phyloP scores from a whole-genome alignment of 176 grass and related monocot genomes.

The Eleusine coracana region DNA sequence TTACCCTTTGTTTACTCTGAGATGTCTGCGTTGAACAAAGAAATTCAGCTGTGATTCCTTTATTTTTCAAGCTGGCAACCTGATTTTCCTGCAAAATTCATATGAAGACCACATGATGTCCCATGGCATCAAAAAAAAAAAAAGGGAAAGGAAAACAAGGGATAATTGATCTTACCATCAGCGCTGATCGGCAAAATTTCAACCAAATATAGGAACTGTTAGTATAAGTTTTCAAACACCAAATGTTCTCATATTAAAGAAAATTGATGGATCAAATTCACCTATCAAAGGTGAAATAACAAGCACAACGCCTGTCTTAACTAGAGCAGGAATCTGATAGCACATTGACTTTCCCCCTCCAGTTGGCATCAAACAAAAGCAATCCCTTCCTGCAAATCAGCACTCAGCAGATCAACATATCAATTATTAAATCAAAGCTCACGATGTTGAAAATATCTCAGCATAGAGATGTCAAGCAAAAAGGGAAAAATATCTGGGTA shows the following conservation, averaged over 20 bases:
- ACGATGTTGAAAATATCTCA: not conserved
- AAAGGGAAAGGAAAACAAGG: conserved; percentile 18
- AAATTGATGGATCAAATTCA: conserved; percentile 38
- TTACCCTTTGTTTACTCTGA: conserved; percentile 68
- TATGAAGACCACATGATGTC: conserved; percentile 38
- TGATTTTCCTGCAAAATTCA: conserved; percentile 81
- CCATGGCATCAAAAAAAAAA: conserved; percentile 19
- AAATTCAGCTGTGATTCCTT: conserved; percentile 89
- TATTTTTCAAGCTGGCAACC: conserved; percentile 80
- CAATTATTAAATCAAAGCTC: not conserved
- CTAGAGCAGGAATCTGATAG: conserved; percentile 91
- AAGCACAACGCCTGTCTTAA: conserved; percentile 86
- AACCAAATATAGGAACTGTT: conserved; percentile 49
- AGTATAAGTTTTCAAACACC: conserved; percentile 40
- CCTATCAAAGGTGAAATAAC: conserved; percentile 98
- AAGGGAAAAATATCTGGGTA: not conserved
- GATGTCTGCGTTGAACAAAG: conserved; percentile 90
- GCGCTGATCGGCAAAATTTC: conserved; percentile 60
- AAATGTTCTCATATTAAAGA: conserved; percentile 20
- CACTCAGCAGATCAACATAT: conserved; percentile 16
- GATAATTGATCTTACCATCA: conserved; percentile 70
- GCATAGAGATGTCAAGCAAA: not conserved
- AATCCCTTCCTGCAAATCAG: conserved; percentile 74
- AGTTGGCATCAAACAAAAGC: conserved; percentile 99
- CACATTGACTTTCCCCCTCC: conserved; percentile 98